Evolutionary conservation across 2,329 filamentous ascomycete species (phyloP).

Genomic region (Microdochium nivale): DNA sequence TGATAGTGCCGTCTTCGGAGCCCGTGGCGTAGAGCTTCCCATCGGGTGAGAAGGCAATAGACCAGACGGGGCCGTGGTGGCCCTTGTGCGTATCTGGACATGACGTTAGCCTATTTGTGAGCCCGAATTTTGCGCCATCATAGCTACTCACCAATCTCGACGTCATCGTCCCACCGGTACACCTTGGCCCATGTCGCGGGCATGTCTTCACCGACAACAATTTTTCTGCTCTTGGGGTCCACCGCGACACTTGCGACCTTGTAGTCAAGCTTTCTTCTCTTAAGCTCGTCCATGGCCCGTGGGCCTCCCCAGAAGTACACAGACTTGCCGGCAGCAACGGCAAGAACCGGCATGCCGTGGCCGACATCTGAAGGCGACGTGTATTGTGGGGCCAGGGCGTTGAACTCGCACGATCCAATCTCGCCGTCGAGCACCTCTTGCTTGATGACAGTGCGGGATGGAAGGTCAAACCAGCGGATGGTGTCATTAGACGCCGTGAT

Average conservation of each 20-base stretch:
- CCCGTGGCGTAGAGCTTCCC: constrained; percentile 94
- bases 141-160: constrained; percentile 57
- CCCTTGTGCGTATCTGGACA: constrained; percentile 79
- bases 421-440: constrained; percentile 73
- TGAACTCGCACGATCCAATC: constrained; percentile 89
- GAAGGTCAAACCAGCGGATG: constrained; percentile 89
- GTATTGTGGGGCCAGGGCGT: constrained; percentile 51
- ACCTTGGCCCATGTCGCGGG: constrained; percentile 96
- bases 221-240: constrained; percentile 69
- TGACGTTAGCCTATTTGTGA: constrained; percentile 11
- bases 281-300: constrained; percentile 62
- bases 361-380: constrained; percentile 55
- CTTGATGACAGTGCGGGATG: constrained; percentile 64
- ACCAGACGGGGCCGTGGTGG: constrained; percentile 97
- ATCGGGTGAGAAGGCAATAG: constrained; percentile 86
- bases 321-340: constrained; percentile 87
- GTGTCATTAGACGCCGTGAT: constrained; percentile 90
- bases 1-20: constrained; percentile 95
- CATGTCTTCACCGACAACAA: constrained; percentile 80
- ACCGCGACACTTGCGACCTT: constrained; percentile 87
- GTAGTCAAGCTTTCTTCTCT: constrained; percentile 70
- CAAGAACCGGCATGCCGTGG: constrained; percentile 64
- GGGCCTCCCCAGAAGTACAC: constrained; percentile 85
- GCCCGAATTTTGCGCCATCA: neutral
- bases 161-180: constrained; percentile 77